Percentiles rank a stretch among this genome's conserved stretches.
Evolutionary conservation across 768 basidiomycete species (phyloP).

Genomic region (Cantharellus cinnabarinus): DNA sequence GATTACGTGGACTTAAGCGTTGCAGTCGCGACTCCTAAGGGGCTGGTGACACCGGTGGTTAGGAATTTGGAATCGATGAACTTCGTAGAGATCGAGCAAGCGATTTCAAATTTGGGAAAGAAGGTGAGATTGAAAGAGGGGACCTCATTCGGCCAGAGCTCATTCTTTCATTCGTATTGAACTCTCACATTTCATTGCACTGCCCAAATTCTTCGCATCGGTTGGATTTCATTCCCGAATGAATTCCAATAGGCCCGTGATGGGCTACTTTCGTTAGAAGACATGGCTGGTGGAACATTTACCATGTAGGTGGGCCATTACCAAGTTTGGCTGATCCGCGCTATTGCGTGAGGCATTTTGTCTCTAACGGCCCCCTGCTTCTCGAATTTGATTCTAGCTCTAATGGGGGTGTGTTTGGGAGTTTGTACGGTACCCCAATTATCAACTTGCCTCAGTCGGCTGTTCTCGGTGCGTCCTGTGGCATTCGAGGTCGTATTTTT

Average conservation of each 20-base stretch:
- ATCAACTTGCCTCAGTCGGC: conserved; percentile 93
- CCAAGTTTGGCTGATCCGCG: too few relatives aligned
- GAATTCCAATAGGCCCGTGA: conserved; percentile 40
- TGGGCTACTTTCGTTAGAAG: conserved; percentile 85
- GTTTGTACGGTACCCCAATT: conserved; percentile 93
- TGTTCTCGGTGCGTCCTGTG: conserved; percentile 44
- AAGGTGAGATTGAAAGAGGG: conserved; percentile 24
- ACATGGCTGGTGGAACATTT: conserved; percentile 98
- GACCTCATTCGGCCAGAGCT: too few relatives aligned
- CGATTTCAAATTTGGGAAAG: conserved; percentile 76
- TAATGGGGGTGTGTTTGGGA: conserved; percentile 97
- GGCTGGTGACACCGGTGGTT: conserved; percentile 88
- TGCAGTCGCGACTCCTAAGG: conserved; percentile 94
- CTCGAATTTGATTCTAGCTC: conserved; percentile 34
- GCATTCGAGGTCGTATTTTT: background rate
- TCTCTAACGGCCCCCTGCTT: conserved; percentile 1
- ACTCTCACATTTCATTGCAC: too few relatives aligned
- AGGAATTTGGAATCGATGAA: conserved; percentile 74
- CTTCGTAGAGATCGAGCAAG: conserved; percentile 81
- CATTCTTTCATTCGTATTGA: too few relatives aligned
- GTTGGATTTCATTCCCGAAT: too few relatives aligned
- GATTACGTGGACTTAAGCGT: conserved; percentile 90
- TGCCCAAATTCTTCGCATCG: too few relatives aligned
- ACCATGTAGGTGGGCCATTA: conserved; percentile 50
- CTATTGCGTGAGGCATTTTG: background rate